Evolutionary conservation across 2,329 filamentous ascomycete genomes (phyloP), one percentile per base, ranked within the genome.

Genomic region (Aureobasidium sp.): DNA sequence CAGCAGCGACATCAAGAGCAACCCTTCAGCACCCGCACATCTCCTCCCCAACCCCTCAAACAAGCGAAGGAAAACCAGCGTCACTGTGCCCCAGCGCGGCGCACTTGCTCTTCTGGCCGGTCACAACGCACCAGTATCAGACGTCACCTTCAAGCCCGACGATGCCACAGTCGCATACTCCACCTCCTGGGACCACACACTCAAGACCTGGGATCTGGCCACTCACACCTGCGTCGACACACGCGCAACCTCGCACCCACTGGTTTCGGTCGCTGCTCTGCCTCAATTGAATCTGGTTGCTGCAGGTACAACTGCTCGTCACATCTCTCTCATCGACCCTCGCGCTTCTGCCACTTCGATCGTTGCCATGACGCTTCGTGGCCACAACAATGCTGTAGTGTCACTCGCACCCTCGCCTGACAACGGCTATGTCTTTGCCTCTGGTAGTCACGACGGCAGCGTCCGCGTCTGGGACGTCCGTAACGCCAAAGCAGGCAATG

Each of bases 241-340:
- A 4, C 82, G 94, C 62, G 89, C 89, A 1, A 94, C 92, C 0
- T 86, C 90, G 62, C 89, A 96, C 74, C 86, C 92, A 0, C 82
- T 99, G 8, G 83, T 96, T 64, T 92, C 87, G 34, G 81, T 97
- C 7, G 83, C 86, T 66, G 87, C 92, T 6, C 79, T 99, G 15
- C 84, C 86, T 1, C 81, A 85, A 2, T 77, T 87, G 32, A 77
- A 82, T 71, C 77, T 88, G 66, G 75, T 88, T 37, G 85, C 85
- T 15, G 88, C 90, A 26, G 94, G 92, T 63, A 96, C 90, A 2
- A 87, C 87, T 17, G 90, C 90, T 26, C 83, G 92, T 62, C 90
- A 96, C 76, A 89, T 99, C 71, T 93, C 91, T 0, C 82, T 99
- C n/a, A 84, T 97, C 67, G 94, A 99, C 74, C 93, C 93, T 3